These are phyloP conservation scores for Flaveria bidentis DNA, from an alignment of 129 eudicot genomes.

Conservation along the genomic window DNA sequence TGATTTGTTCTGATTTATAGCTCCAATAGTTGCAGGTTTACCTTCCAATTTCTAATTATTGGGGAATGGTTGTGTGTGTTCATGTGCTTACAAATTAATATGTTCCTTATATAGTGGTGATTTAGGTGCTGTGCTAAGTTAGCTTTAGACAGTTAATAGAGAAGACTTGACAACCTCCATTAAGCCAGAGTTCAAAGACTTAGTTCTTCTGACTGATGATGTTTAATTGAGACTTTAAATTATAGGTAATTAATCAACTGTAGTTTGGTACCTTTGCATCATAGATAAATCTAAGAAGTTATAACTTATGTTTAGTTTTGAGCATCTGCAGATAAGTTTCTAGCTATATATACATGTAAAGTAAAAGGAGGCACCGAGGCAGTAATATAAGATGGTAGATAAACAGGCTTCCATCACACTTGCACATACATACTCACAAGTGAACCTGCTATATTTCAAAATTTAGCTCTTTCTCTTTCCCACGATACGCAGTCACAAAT, in stretches of 20 bases:
- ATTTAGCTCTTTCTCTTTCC: neutral
- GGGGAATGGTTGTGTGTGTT: neutral
- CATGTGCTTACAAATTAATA: neutral
- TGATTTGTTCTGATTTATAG: neutral
- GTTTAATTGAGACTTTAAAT: neutral
- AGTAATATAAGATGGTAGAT: neutral
- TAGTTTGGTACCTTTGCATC: neutral
- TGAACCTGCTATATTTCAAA: neutral
- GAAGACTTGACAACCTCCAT: neutral
- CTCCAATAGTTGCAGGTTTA: neutral
- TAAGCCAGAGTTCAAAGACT: neutral
- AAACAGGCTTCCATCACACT: neutral
- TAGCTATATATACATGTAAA: neutral
- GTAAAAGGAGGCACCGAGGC: neutral
- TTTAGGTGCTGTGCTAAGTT: neutral
- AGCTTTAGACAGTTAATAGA: neutral
- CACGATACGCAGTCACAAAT: neutral
- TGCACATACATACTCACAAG: neutral
- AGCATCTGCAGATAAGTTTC: neutral
- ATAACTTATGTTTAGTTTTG: neutral
- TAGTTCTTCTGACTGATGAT: neutral
- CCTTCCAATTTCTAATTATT: neutral
- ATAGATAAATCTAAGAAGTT: neutral
- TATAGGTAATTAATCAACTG: neutral
- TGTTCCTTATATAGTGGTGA: neutral